phyloP scores from a whole-genome alignment of 73 alveolate species.

The Breviolum minutum region DNA sequence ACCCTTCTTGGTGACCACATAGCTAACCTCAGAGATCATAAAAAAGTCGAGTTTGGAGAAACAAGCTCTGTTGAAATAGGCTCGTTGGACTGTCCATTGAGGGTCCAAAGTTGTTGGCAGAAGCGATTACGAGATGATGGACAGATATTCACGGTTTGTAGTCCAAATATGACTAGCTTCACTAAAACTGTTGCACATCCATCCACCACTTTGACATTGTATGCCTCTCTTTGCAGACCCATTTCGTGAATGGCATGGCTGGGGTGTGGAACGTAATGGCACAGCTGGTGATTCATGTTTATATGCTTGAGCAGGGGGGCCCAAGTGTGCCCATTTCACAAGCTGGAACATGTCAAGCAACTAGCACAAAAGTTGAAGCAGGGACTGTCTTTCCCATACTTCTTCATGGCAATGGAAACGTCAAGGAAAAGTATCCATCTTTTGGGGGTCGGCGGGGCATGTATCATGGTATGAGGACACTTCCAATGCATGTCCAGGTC shows the following conservation, averaged over 20 bases:
- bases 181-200: neutral
- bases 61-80: neutral
- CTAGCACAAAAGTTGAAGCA: neutral
- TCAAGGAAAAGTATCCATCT: neutral
- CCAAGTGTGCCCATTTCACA: neutral
- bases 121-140: too few relatives aligned
- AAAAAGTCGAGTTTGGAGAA: neutral
- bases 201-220: neutral
- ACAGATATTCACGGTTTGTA: too few relatives aligned
- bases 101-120: too few relatives aligned
- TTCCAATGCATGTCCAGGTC: too few relatives aligned
- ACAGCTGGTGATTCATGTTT: constrained; percentile 86
- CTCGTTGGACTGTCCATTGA: neutral
- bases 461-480: too few relatives aligned
- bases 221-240: constrained; percentile 21
- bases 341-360: neutral
- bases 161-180: neutral
- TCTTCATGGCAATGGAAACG: neutral
- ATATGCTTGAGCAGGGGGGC: constrained; percentile 44
- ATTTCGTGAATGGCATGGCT: constrained; percentile 91
- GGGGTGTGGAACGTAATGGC: constrained; percentile 95
- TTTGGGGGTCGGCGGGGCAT: neutral
- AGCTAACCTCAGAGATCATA: too few relatives aligned
- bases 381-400: too few relatives aligned
- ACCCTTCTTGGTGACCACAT: too few relatives aligned